These are phyloP conservation scores for Marchantia polymorpha DNA, from an alignment of 225 moss, liverwort and hornwort species.

Conservation along the genomic window DNA sequence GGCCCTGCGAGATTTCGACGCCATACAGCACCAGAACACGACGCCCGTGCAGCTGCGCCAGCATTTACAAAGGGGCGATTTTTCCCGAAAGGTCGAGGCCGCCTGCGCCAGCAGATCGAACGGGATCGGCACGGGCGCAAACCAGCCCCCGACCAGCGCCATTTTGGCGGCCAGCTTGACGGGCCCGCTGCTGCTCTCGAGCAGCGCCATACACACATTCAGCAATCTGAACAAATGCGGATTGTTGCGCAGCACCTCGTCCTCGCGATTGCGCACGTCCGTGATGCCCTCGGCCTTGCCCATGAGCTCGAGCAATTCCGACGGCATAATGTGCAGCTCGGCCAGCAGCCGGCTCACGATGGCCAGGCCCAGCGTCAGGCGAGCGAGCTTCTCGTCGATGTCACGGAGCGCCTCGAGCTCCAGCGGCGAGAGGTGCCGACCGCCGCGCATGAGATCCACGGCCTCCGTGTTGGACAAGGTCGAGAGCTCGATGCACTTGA, in stretches of 20 bases:
- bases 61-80: conserved; percentile 26
- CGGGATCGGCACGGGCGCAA: conserved; percentile 45
- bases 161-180: conserved; percentile 40
- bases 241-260: conserved; percentile 50
- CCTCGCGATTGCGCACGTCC: conserved; percentile 40
- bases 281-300: conserved; percentile 26
- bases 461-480: conserved; percentile 45
- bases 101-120: conserved; percentile 40
- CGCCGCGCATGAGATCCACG: conserved; percentile 47
- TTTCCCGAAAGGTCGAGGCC: conserved; percentile 41
- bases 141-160: conserved; percentile 58
- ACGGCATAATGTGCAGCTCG: conserved; percentile 46
- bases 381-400: conserved; percentile 52
- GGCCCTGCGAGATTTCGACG: conserved; percentile 8
- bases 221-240: conserved; percentile 50
- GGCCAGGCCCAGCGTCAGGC: conserved; percentile 45
- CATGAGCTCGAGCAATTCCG: conserved; percentile 48
- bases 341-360: conserved; percentile 46
- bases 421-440: conserved; percentile 36
- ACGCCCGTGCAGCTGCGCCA: conserved; percentile 25
- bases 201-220: conserved; percentile 52
- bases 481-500: conserved; percentile 44
- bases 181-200: conserved; percentile 29
- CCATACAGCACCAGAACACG: conserved; percentile 34
- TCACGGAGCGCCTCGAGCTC: conserved; percentile 49